Conservation (phyloP, 768 basidiomycete species). For the Suillus weaverae region DNA sequence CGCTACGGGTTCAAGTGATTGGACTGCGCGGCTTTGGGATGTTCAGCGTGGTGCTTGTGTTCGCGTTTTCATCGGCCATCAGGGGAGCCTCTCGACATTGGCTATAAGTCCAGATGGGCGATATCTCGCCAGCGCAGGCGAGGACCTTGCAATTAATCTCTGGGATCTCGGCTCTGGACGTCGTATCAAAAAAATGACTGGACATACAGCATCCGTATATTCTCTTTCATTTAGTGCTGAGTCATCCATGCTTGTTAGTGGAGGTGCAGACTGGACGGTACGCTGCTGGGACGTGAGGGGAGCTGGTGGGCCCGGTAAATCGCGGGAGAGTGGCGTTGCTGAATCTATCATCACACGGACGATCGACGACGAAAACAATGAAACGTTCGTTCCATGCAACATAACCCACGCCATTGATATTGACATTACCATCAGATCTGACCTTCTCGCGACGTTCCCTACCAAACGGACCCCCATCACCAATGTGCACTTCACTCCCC, state of each 20-base stretch:
- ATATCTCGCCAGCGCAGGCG: constrained; percentile 89
- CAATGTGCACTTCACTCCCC: constrained; percentile 90
- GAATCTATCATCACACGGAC: constrained; percentile 33
- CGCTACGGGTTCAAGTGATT: constrained; percentile 94
- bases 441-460: constrained; percentile 87
- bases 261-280: constrained; percentile 93
- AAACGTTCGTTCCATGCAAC: constrained; percentile 59
- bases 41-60: constrained; percentile 94
- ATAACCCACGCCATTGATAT: not conserved
- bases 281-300: constrained; percentile 97
- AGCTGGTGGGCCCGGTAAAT: constrained; percentile 64
- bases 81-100: constrained; percentile 81
- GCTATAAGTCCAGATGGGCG: constrained; percentile 93
- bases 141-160: constrained; percentile 90
- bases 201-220: constrained; percentile 87
- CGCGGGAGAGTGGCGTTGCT: constrained; percentile 53
- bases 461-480: constrained; percentile 95
- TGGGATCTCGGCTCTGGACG: constrained; percentile 98
- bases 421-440: constrained; percentile 51
- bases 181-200: constrained; percentile 94
- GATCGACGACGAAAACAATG: constrained; percentile 54
- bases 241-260: constrained; percentile 86
- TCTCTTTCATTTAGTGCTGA: constrained; percentile 91
- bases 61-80: constrained; percentile 94
- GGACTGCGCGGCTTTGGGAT: constrained; percentile 96